These are phyloP conservation scores for Populus nigra DNA, from an alignment of 345 rosid species.

Conservation along the genomic window DNA sequence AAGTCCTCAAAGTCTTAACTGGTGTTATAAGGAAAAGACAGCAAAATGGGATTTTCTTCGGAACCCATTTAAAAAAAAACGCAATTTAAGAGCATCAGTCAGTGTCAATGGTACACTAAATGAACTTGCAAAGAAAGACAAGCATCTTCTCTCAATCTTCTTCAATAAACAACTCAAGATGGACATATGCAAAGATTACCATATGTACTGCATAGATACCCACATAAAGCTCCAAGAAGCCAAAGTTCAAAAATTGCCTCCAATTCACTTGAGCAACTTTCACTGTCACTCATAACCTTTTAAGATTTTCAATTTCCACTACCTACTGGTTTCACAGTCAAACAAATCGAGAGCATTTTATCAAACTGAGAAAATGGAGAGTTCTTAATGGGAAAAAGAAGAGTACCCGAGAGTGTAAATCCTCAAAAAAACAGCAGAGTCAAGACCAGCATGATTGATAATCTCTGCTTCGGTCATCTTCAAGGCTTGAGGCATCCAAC, in stretches of 20 bases:
- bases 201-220: not conserved
- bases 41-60: not conserved
- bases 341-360: not conserved
- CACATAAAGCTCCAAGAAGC: not conserved
- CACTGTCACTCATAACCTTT: not conserved
- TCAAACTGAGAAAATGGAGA: not conserved
- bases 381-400: not conserved
- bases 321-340: not conserved
- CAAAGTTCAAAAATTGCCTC: not conserved
- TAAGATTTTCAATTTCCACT: not conserved
- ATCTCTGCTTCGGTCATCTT: slow-evolving; percentile 76
- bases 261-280: not conserved
- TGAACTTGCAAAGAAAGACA: not conserved
- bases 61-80: not conserved
- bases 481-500: slow-evolving; percentile 99
- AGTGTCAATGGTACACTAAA: not conserved
- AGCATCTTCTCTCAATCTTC: not conserved
- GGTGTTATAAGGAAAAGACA: not conserved
- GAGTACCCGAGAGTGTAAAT: slow-evolving; percentile 83
- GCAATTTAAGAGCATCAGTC: not conserved
- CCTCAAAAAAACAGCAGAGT: slow-evolving; percentile 89
- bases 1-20: not conserved
- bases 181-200: not conserved
- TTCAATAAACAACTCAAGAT: not conserved
- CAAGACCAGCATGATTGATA: slow-evolving; percentile 86